Base-by-base conservation (phyloP, 345 rosid genomes). In the Ailanthus altissimus region DNA sequence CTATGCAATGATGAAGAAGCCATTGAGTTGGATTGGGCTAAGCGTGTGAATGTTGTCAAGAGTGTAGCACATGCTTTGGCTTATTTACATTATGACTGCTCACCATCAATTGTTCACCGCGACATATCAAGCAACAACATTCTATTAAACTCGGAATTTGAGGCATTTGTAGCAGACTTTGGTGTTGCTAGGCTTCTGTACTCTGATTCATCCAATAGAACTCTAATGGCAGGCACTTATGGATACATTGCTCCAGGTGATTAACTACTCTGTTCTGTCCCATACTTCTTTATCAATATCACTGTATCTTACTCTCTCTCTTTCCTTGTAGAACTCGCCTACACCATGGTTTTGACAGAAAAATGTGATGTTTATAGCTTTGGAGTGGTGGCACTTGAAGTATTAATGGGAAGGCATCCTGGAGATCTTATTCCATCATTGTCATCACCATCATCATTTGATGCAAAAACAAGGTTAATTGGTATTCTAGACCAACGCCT, bases 341-440 rank as follows among this genome's bases (percentile, higher is more conserved):
- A 62, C 45, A 62, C 23, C 2, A 36, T 62, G 45, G 67, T 62
- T 36, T 43, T 62, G 21, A 62, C 45, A 9, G 45, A 62, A 36
- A 62, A 36, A 62, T 62, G 46, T 18, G 67, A 62, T 36, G 23
- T 62, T 36, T 62, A 62, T 8, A 62, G 67, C 46, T 36, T 62
- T 16, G 67, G 43, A 8, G 10, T 61, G 42, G 42, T 61, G 5
- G 42, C 20, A 26, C 38, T 28, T 12, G 65, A 61, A 38, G 13
- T 15, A 61, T 38, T 61, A 61, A 61, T 61, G 74, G 81, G 81
- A 67, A 79, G 20, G 38, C 81, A 79, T 79, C 78, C 81, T 2
- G 57, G 56, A 67, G 81, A 79, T 21, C n/a, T 79, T 5, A 42
- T 61, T 38, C 8, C 42, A 0, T 15, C n/a, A 60, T 28, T 38